These are phyloP conservation scores for Termitomyces sp. DNA, from an alignment of 768 basidiomycete species.

Conservation along the genomic window DNA sequence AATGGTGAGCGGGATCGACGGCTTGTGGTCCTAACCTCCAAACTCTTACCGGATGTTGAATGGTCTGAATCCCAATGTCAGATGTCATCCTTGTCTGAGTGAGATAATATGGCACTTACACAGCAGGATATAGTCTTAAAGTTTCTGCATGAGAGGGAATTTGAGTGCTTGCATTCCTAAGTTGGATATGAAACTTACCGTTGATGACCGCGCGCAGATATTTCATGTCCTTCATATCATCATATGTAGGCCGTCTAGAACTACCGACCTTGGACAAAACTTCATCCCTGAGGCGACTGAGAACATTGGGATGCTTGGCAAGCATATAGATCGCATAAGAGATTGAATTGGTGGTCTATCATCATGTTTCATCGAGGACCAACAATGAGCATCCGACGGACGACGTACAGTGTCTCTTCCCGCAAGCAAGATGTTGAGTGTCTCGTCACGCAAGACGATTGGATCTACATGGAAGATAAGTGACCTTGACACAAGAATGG, in stretches of 20 bases:
- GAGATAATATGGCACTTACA: conserved; percentile 17
- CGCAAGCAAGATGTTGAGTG: conserved; percentile 51
- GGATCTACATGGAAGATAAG: conserved; percentile 18
- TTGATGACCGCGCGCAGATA: conserved; percentile 33
- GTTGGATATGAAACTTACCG: conserved; percentile 13
- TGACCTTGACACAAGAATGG: not conserved
- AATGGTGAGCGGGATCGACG: not conserved
- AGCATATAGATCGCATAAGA: conserved; percentile 41
- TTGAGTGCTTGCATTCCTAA: not conserved
- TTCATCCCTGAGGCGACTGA: conserved; percentile 34
- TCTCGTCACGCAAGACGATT: conserved; percentile 39
- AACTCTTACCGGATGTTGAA: conserved; percentile 20
- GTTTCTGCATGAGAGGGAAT: conserved; percentile 25
- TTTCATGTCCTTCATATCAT: conserved; percentile 42
- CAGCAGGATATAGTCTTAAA: conserved; percentile 32
- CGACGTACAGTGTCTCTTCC: conserved; percentile 47
- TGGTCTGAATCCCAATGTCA: conserved; percentile 12
- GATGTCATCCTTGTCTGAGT: not conserved
- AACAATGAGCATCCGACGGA: not conserved
- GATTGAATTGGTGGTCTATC: conserved; percentile 32
- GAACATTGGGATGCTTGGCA: conserved; percentile 34
- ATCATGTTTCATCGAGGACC: not conserved
- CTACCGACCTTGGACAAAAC: conserved; percentile 33
- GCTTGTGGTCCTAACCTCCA: not conserved
- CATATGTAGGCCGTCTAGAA: conserved; percentile 31